A percentile compares a stretch with the other conserved stretches of the same genome.
These are phyloP conservation scores for Kazachstania sp. DNA, from an alignment of 1,139 yeast genomes.

Conservation along the genomic window DNA sequence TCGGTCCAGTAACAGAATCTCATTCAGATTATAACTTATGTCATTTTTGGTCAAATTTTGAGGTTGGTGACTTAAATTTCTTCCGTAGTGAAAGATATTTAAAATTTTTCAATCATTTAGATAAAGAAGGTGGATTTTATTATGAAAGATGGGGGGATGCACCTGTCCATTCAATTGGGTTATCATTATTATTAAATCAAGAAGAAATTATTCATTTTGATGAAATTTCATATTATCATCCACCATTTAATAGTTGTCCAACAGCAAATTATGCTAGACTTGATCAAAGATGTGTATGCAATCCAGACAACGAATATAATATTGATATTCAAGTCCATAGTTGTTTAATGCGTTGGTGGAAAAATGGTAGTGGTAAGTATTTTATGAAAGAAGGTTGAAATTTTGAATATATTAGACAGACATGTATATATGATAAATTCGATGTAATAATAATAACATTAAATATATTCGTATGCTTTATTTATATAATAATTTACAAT, in stretches of 20 bases:
- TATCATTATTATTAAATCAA: conserved; percentile 56
- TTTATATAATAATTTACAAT: not conserved
- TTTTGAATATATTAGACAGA: too few species aligned
- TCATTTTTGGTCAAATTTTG: conserved; percentile 95
- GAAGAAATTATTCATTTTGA: conserved; percentile 78
- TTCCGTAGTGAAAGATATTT: conserved; percentile 65
- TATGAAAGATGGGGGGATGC: conserved; percentile 99
- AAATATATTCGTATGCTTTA: not conserved
- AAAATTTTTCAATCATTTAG: conserved; percentile 61
- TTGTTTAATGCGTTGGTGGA: conserved; percentile 85
- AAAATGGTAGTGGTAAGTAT: conserved; percentile 44
- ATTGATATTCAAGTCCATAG: conserved; percentile 59
- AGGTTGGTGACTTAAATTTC: conserved; percentile 72
- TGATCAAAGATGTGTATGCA: conserved; percentile 67
- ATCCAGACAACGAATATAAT: conserved; percentile 36
- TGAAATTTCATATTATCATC: conserved; percentile 80
- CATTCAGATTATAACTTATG: conserved; percentile 70
- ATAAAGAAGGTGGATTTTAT: conserved; percentile 72
- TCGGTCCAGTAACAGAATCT: conserved; percentile 27
- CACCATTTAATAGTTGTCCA: conserved; percentile 82
- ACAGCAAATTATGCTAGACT: conserved; percentile 40
- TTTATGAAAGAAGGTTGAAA: conserved; percentile 25
- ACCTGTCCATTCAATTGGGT: conserved; percentile 83
- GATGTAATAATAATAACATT: not conserved
- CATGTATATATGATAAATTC: not conserved